phyloP scores from a whole-genome alignment of 225 moss, liverwort and hornwort genomes.

The Polytrichum formosum region DNA sequence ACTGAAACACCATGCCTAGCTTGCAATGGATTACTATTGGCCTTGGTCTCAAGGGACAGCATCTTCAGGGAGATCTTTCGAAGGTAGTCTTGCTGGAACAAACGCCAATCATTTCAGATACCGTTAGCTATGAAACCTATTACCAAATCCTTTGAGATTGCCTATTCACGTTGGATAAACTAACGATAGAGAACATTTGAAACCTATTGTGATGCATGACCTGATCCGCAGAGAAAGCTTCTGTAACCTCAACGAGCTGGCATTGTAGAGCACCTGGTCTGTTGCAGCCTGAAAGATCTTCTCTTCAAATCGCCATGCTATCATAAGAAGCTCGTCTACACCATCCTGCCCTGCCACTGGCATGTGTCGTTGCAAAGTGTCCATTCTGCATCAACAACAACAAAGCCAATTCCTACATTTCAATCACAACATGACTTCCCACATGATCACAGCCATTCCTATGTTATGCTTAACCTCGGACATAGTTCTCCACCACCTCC shows the following conservation, averaged over 20 bases:
- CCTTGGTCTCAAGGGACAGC: constrained; percentile 88
- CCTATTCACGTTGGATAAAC: no score
- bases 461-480: no score
- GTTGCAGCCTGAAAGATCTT: constrained; percentile 70
- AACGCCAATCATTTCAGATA: background rate
- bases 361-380: constrained; percentile 77
- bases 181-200: no score
- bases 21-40: constrained; percentile 56
- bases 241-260: no score
- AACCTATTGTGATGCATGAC: no score
- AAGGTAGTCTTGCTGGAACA: constrained; percentile 87
- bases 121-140: no score
- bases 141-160: no score
- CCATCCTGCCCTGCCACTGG: constrained; percentile 65
- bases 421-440: background rate
- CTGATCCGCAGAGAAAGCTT: no score
- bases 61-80: constrained; percentile 96
- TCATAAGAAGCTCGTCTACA: constrained; percentile 60
- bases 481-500: no score
- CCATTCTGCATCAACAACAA: constrained; percentile 49
- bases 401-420: background rate
- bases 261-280: constrained; percentile 42
- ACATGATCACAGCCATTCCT: no score
- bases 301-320: constrained; percentile 75
- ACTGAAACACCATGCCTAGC: constrained; percentile 38